Base-by-base conservation (phyloP, 768 basidiomycete genomes). In the Mrakia gelida region DNA sequence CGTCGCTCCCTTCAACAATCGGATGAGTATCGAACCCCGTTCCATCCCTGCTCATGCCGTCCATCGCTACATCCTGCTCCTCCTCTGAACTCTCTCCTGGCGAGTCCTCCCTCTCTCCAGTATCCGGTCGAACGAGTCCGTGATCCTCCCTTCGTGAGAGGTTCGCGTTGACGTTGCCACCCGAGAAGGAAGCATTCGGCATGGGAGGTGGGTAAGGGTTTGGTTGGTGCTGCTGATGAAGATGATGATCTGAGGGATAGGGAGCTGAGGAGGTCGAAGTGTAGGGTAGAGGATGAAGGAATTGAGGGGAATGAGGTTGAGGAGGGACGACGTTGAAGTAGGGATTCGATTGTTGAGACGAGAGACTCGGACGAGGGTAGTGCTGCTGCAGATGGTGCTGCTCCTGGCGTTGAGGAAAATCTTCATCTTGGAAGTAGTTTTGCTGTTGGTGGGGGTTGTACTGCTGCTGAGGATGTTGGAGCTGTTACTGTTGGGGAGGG, bases 81-180 rank as follows among this genome's bases (percentile, higher is more conserved):
- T 70, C 67, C 34, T 70, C 67, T 21, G 67, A 70, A 41, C 67
- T 70, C 26, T 26, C 34, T 21, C 67, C 67, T 11, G 67, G 67
- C 34, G 67, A 70, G 41, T 45, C 45, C 21, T 70, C 34, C 23
- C 67, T 70, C 67, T 43, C 67, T n/a, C 10, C 49, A 21, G 49
- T 52, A 4, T n/a, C 38, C 67, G 67, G 34, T 41, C 67, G 67
- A 52, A 52, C 49, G 11, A 52, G 49, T 21, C 49, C 49, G 49
- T 52, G 67, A 9, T 41, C 13, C 26, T 45, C 32, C 6, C 9
- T 13, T 23, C 16, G 13, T 7, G 63, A 38, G n/a, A 32, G n/a
- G 10, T 3, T 16, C 16, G 63, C 6, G 10, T 65, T 32, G 34
- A 30, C 18, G 23, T 30, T 34, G 8, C 32, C 38, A 38, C 38